Conservation (phyloP, 495 filamentous ascomycete genomes). For the Penicillium desertorum region DNA sequence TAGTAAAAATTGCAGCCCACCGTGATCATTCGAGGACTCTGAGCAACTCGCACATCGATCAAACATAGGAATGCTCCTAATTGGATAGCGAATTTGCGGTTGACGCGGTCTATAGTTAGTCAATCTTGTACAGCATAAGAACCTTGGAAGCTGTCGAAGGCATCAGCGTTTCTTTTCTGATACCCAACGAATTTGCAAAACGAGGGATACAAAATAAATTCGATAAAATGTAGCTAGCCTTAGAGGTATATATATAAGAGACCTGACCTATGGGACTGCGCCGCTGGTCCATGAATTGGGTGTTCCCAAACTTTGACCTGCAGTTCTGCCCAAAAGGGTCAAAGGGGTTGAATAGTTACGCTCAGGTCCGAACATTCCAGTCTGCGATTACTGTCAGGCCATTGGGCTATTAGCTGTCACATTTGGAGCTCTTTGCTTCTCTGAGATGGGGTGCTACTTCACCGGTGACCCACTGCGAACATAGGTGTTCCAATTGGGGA, state of each 20-base stretch:
- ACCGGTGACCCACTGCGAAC: neutral
- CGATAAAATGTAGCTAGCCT: neutral
- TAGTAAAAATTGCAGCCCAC: slow-evolving; percentile 63
- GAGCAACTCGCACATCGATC: slow-evolving; percentile 45
- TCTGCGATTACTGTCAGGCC: neutral
- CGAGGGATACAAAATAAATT: neutral
- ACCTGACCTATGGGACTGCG: neutral
- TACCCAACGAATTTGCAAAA: neutral
- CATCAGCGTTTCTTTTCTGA: neutral
- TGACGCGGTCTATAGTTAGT: slow-evolving; percentile 44
- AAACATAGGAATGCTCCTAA: slow-evolving; percentile 55
- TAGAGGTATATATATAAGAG: neutral
- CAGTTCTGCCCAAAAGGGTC: neutral
- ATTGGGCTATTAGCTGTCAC: no score
- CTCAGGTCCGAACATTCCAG: neutral
- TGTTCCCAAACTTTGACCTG: neutral
- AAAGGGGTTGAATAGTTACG: neutral
- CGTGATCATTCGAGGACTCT: slow-evolving; percentile 57
- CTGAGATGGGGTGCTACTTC: neutral
- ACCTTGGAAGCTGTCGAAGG: neutral
- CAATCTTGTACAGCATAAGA: slow-evolving; percentile 33
- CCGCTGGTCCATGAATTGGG: neutral
- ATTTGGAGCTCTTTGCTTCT: neutral
- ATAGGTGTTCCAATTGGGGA: neutral
- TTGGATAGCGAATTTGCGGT: slow-evolving; percentile 52